Evolutionary conservation across 495 filamentous ascomycete species (phyloP).

Genomic region (Penicillium steckii): DNA sequence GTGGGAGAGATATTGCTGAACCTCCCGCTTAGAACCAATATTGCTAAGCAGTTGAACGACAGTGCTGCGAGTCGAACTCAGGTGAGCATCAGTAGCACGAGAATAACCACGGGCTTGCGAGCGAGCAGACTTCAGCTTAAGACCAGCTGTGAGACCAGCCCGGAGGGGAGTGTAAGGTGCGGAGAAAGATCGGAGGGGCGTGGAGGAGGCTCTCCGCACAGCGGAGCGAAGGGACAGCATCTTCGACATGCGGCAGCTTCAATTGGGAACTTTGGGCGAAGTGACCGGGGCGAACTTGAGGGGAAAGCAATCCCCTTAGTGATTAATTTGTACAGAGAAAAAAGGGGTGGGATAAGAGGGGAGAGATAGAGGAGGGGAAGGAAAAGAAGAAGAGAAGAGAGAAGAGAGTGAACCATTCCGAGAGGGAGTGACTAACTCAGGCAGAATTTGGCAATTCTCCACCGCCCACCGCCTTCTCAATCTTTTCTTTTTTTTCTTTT

Average conservation of each 20-base stretch:
- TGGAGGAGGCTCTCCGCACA: conserved; percentile 51
- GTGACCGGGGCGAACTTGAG: conserved; percentile 10
- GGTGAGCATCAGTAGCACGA: conserved; percentile 44
- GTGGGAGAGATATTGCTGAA: conserved; percentile 96
- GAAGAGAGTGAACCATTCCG: conserved; percentile 8
- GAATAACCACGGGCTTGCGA: conserved; percentile 45
- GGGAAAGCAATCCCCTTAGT: conserved; percentile 17
- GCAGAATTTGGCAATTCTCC: background rate
- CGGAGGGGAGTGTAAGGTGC: conserved; percentile 37
- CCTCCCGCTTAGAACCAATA: conserved; percentile 94
- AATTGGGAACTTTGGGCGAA: conserved; percentile 24
- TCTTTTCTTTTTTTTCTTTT: background rate
- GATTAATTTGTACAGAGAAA: conserved; percentile 2
- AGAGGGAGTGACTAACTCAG: conserved; percentile 24
- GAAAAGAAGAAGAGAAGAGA: background rate
- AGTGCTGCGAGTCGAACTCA: conserved; percentile 73
- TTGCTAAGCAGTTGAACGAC: conserved; percentile 94
- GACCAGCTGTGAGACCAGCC: conserved; percentile 26
- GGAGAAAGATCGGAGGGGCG: conserved; percentile 49
- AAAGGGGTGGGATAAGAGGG: conserved; percentile 1
- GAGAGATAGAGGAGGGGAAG: background rate
- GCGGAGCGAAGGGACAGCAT: conserved; percentile 52
- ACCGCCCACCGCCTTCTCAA: background rate
- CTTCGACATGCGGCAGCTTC: conserved; percentile 52
- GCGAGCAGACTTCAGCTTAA: conserved; percentile 20